A percentile compares a stretch with the other conserved stretches of the same genome.
phyloP scores from a whole-genome alignment of 805 yeast genomes.

The Wickerhamiella spandovensis region DNA sequence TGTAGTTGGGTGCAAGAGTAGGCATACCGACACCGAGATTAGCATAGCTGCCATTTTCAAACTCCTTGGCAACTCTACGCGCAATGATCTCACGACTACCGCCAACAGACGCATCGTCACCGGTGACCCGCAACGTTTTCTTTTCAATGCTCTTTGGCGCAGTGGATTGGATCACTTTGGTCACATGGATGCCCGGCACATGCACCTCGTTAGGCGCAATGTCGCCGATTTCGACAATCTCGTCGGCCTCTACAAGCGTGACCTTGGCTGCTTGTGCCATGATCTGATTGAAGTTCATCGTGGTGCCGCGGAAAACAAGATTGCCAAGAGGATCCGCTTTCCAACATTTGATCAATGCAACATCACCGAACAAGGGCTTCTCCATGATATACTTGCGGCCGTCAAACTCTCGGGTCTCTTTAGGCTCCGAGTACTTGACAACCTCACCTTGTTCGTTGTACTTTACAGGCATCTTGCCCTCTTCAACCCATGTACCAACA shows the following conservation, averaged over 20 bases:
- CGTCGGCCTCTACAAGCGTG: constrained; percentile 40
- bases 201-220: constrained; percentile 34
- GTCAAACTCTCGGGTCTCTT: constrained; percentile 32
- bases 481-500: constrained; percentile 38
- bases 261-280: constrained; percentile 34
- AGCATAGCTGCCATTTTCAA: constrained; percentile 31
- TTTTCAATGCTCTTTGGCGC: constrained; percentile 33
- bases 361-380: constrained; percentile 33
- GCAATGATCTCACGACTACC: constrained; percentile 27
- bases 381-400: constrained; percentile 34
- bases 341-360: constrained; percentile 35
- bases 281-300: constrained; percentile 33
- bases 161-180: constrained; percentile 29
- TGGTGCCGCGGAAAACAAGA: constrained; percentile 34
- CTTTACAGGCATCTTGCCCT: constrained; percentile 34
- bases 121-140: constrained; percentile 7
- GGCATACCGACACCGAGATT: constrained; percentile 42
- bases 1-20: constrained; percentile 32
- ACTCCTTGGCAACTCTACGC: constrained; percentile 34
- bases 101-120: not conserved
- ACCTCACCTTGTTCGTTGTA: constrained; percentile 29
- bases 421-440: constrained; percentile 26
- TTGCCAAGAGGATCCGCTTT: constrained; percentile 38
- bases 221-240: constrained; percentile 35
- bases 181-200: constrained; percentile 34